phyloP scores from a whole-genome alignment of 2,329 filamentous ascomycete genomes.

The Diplodia scrobiculata region DNA sequence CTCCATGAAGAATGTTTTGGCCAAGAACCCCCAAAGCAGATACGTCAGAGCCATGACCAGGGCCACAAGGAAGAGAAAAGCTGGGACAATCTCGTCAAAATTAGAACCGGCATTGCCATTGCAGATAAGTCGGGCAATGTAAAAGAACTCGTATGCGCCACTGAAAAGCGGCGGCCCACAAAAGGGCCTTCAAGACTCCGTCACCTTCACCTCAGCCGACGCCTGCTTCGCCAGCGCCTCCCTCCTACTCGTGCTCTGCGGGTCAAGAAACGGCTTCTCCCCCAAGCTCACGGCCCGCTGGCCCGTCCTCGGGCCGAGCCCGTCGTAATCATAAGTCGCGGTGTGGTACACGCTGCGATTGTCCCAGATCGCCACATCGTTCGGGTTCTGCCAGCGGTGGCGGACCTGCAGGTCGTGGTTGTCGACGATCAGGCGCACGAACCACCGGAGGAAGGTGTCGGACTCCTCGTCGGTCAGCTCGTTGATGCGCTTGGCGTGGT shows the following conservation, averaged over 20 bases:
- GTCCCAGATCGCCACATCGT: constrained; percentile 66
- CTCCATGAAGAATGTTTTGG: too few species aligned
- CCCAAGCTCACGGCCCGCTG: constrained; percentile 59
- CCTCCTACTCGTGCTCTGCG: constrained; percentile 51
- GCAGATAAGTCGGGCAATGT: background rate
- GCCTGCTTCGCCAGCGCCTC: constrained; percentile 42
- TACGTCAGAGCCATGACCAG: too few species aligned
- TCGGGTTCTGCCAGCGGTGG: constrained; percentile 54
- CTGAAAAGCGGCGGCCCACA: background rate
- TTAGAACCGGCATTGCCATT: background rate
- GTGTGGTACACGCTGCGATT: constrained; percentile 63
- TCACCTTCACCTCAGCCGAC: background rate
- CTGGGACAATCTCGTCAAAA: background rate
- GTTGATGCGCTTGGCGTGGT: constrained; percentile 55
- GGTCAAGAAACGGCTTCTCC: constrained; percentile 58
- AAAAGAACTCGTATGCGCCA: background rate
- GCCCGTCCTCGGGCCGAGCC: constrained; percentile 54
- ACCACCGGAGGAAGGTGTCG: constrained; percentile 48
- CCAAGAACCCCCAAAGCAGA: too few species aligned
- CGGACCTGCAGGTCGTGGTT: constrained; percentile 57
- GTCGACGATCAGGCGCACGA: constrained; percentile 48
- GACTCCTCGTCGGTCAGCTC: constrained; percentile 51
- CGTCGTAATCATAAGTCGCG: constrained; percentile 64
- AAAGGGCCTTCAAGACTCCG: background rate
- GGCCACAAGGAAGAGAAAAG: too few species aligned